Conservation (phyloP, 257 asterid species). For the Schizonepeta tenuifolia region DNA sequence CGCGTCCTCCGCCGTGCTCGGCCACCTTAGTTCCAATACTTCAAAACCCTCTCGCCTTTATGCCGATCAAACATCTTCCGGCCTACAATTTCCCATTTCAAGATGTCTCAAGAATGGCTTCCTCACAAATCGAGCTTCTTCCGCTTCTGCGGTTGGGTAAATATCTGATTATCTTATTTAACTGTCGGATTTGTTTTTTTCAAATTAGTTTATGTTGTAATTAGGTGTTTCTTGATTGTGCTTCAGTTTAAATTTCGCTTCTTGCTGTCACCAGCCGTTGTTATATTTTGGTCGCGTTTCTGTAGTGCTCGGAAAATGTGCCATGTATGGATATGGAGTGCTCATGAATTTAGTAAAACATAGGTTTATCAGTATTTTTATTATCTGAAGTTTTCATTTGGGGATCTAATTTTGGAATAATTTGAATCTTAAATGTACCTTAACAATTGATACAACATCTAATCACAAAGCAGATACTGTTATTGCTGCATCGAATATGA, state of each 20-base stretch:
- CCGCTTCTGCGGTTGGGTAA: conserved; percentile 50
- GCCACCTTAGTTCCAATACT: conserved; percentile 22
- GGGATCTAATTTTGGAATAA: background rate
- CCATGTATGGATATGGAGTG: background rate
- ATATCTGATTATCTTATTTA: background rate
- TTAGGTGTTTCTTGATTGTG: background rate
- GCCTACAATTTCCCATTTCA: conserved; percentile 33
- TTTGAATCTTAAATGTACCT: background rate
- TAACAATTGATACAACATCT: too few relatives aligned
- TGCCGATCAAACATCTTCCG: conserved; percentile 21
- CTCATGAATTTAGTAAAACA: background rate
- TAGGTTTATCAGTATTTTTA: background rate
- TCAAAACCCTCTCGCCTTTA: conserved; percentile 32
- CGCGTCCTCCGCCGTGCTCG: conserved; percentile 37
- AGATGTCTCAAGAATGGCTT: conserved; percentile 32
- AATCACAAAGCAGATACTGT: background rate
- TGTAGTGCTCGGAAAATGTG: background rate
- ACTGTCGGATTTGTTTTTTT: background rate
- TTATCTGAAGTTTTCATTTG: background rate
- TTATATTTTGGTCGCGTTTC: too few relatives aligned
- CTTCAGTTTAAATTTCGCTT: background rate
- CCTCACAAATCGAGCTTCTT: conserved; percentile 46
- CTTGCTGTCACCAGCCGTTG: background rate
- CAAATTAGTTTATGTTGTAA: too few relatives aligned
- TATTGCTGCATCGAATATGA: background rate